Evolutionary conservation across 345 rosid species (phyloP), one percentile per base, ranked within the genome.

Genomic region (Turnera subulata): DNA sequence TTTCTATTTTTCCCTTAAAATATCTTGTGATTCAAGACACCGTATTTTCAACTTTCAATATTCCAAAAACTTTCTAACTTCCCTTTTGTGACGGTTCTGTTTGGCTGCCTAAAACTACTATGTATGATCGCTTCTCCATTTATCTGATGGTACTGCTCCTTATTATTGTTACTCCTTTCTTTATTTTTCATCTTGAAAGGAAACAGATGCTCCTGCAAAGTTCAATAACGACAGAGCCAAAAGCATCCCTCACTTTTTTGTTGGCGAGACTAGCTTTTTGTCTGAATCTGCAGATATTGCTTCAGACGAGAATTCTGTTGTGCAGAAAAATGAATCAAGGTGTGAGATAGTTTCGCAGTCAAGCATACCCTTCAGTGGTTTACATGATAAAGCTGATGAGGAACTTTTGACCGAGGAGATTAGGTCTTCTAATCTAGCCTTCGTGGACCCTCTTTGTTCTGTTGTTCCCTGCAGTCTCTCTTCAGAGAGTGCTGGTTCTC

Each of bases 391-490:
- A 53, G 63, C 62, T 56, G 64, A 68, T 21, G 73, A 70, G 45
- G 75, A 64, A 22, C 23, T 58, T 46, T 55, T 61, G 12, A 52
- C 76, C 56, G 75, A 77, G 68, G 86, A 75, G 56, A 72, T 72
- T 52, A 68, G 59, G 57, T 82, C 77, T 47, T 75, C 72, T 46
- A 53, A 72, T 69, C 56, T 55, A 25, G 67, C 81, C 6, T 63
- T 38, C 42, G 62, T 65, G 35, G 92, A 82, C 69, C 86, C 88
- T 64, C 92, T 85, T 69, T 82, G 92, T 74, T 82, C 88, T 20
- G 19, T 82, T 67, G 88, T 85, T 58, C 86, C 86, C 49, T 85
- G 92, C 70, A 82, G 88, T 56, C 62, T 85, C 50, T 66, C 88
- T 42, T n/a, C 58, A 24, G 83, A 74, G 50, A 46, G 62, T 67